Evolutionary conservation across 75 land plant species (phyloP), one percentile per base, ranked within the genome.

Genomic region (Pinus tabuliformis): DNA sequence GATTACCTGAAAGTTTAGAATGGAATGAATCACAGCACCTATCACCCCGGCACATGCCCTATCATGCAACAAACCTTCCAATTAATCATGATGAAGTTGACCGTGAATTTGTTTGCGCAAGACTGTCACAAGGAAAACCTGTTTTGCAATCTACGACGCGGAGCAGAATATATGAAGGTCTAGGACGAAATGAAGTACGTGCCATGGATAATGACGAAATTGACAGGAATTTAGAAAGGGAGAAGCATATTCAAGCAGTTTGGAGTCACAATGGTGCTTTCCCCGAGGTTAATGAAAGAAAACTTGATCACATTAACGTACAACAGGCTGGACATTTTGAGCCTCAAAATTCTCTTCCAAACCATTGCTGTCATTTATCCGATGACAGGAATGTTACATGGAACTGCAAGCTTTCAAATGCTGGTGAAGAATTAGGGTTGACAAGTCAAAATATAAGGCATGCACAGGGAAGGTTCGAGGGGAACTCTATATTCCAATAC

Each of bases 261-360:
- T 73, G 74, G 74, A 16, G 17, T 17, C 72, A 70, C 16, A 30
- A 70, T 42, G 14, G 42, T 2, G n/a, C 24, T 22, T 18, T 60
- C 22, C 21, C 62, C 3, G 62, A 60, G 22, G 20, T 18, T 22
- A 21, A 54, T 28, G 74, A 73, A 73, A 56, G 28, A 18, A 52
- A 49, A 24, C 58, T 56, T 73, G 74, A 73, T 56, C 24, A 73
- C 45, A 20, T 20, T 24, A 56, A 22, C n/a, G 7, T 49, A 20
- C 74, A 73, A 49, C 54, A 58, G 49, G 54, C 17, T 73, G 36
- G 26, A 24, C 74, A 73, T 72, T 52, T 24, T 49, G 73, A 72
- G 11, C 57, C 56, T 21, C 13, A 6, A 54, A 72, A 26, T 24
- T 72, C 58, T 52, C 24, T 52, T 39, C n/a, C n/a, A 37, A 68